Percentiles rank a stretch among this genome's conserved stretches.
Evolutionary conservation across 2,329 filamentous ascomycete species (phyloP).

Genomic region (Blastomyces gilchristii): DNA sequence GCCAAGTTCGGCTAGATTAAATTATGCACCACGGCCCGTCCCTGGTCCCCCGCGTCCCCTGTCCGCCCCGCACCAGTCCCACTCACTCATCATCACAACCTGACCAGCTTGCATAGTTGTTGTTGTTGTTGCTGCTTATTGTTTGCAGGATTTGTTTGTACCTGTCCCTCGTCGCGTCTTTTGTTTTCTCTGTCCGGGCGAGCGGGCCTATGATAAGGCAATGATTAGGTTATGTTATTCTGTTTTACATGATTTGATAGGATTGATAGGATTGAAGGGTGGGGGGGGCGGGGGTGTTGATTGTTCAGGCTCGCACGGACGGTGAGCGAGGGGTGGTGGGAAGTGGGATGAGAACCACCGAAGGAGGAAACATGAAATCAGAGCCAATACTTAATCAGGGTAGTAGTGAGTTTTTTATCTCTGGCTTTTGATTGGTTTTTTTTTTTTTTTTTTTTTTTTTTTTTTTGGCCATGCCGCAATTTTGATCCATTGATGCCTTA

Average conservation of each 20-base stretch:
- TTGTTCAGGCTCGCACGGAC: neutral
- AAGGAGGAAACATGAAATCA: neutral
- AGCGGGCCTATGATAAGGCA: neutral
- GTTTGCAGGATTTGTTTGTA: neutral
- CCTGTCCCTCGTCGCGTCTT: neutral
- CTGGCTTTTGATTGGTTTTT: neutral
- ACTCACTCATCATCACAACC: neutral
- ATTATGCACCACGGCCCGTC: conserved; percentile 6
- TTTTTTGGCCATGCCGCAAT: neutral
- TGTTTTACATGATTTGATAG: neutral
- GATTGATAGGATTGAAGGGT: no score
- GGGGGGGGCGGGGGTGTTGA: no score
- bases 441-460: no score
- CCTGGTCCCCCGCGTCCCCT: neutral
- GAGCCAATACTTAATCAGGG: neutral
- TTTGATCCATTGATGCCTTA: neutral
- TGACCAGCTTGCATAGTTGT: neutral
- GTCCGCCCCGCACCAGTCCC: neutral
- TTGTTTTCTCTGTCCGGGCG: no score
- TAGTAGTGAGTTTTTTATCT: neutral
- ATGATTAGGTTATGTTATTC: neutral
- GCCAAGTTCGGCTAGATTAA: neutral
- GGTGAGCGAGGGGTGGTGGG: neutral
- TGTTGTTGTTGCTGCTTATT: neutral
- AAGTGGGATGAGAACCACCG: neutral